These are phyloP conservation scores for Trypanosoma melophagium DNA, from an alignment of 208 protist species.

Conservation along the genomic window DNA sequence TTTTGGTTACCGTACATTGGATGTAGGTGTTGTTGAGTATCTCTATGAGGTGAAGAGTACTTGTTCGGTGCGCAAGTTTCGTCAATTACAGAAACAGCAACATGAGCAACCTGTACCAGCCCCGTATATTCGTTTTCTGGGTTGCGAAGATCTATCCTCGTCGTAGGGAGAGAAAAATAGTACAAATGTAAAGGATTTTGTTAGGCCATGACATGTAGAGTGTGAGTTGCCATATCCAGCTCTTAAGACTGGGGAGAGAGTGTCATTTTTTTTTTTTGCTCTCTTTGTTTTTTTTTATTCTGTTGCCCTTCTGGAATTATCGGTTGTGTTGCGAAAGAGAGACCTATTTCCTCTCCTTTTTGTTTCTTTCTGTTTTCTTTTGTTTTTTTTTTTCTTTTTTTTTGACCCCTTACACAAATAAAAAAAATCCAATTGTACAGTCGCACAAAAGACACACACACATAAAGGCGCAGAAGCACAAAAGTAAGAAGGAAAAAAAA, in stretches of 20 bases:
- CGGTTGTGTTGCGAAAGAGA: too few species aligned
- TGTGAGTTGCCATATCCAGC: too few species aligned
- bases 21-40: conserved; percentile 83
- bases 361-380: conserved; percentile 4
- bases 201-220: too few species aligned
- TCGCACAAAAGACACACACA: too few species aligned
- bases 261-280: background rate
- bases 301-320: too few species aligned
- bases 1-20: conserved; percentile 45
- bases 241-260: conserved; percentile 23
- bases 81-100: conserved; percentile 62
- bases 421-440: too few species aligned
- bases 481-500: too few species aligned
- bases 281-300: too few species aligned
- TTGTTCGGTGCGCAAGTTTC: conserved; percentile 49
- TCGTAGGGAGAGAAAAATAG: conserved; percentile 20
- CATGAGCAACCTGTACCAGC: conserved; percentile 52
- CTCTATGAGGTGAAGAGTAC: conserved; percentile 72
- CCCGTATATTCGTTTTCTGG: conserved; percentile 66
- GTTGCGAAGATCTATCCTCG: conserved; percentile 22
- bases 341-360: background rate
- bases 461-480: too few species aligned
- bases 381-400: conserved; percentile 11
- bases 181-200: too few species aligned
- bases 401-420: too few species aligned